Base-by-base conservation (phyloP, 768 basidiomycete genomes). In the Sutorius australiensis region DNA sequence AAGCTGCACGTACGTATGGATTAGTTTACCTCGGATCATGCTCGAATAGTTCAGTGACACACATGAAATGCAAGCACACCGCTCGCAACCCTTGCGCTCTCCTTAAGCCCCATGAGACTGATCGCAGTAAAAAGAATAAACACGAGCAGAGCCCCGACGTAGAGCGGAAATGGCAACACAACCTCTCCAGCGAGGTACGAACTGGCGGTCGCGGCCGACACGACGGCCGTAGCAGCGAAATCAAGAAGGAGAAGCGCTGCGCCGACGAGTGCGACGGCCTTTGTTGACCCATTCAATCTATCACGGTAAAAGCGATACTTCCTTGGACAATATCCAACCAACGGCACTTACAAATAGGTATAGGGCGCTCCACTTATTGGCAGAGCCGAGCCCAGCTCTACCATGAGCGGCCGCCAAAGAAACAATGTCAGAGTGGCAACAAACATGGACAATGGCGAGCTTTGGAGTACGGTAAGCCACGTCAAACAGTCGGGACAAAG, bases 371-470 rank as follows among this genome's bases (percentile, higher is more conserved):
- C 88, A 50, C 76, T 81, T 10, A 88, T 76, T 0, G 86, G 83
- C 1, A 89, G 67, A 3, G 87, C 85, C 5, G 83, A 82, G 0
- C 78, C 86, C 9, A 91, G 67, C 62, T 89, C 88, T 57, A 80
- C 77, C 80, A 91, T 82, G 42, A 90, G 77, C 3, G 87, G 87
- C 12, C 85, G 79, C 84, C 86, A 90, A 21, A 89, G 63, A 59
- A 84, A 85, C 3, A 87, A 62, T 1, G 84, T 75, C 30, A 82
- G 65, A 0, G 82, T 80, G 0, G 88, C 84, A 24, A 84, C 60
- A 34, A 85, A 76, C 51, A 90, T 71, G 8, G 86, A 82, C 38
- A 90, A 77, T 0, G 87, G 86, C 2, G 86, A 87, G 61, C 84
- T 86, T 58, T 42, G 39, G 30, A 24, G 28, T 21, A 48, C 32